These are phyloP conservation scores for Suillus subluteus DNA, from an alignment of 768 basidiomycete species.

Conservation along the genomic window DNA sequence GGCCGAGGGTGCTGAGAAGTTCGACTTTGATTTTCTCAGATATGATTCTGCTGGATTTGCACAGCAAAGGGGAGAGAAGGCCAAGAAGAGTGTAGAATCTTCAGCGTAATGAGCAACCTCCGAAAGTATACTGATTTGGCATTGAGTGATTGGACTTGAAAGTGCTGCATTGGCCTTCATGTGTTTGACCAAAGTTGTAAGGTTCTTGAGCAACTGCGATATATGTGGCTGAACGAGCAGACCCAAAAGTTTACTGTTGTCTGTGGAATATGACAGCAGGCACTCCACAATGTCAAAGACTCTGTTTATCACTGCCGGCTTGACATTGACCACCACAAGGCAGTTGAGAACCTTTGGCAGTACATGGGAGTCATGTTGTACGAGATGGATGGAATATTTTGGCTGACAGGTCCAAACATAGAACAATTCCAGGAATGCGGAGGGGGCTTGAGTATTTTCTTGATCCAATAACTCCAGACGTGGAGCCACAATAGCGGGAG, in stretches of 20 bases:
- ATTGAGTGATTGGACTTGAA: conserved; percentile 70
- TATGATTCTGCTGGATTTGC: conserved; percentile 72
- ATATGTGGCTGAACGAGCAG: conserved; percentile 71
- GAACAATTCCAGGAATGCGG: conserved; percentile 85
- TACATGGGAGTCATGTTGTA: conserved; percentile 65
- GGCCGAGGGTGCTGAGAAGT: conserved; percentile 70
- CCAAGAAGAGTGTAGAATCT: conserved; percentile 62
- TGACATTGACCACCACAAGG: conserved; percentile 81
- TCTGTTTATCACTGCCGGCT: conserved; percentile 77
- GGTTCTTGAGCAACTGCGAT: conserved; percentile 67
- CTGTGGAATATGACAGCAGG: conserved; percentile 58
- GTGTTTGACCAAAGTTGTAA: conserved; percentile 69
- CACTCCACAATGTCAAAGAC: conserved; percentile 87
- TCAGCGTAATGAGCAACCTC: conserved; percentile 74
- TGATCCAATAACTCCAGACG: conserved; percentile 72
- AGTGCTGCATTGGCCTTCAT: conserved; percentile 53
- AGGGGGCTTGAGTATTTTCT: conserved; percentile 93
- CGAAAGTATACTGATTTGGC: conserved; percentile 83
- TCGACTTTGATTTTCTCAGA: conserved; percentile 88
- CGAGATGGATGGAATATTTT: conserved; percentile 64
- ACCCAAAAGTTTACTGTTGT: conserved; percentile 52
- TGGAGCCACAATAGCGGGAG: conserved; percentile 76
- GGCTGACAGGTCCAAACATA: conserved; percentile 69
- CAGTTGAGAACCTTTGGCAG: conserved; percentile 84
- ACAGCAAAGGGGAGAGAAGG: conserved; percentile 80